Conservation (phyloP, 75 land plant genomes). For the Chamaecyparis obtusa region DNA sequence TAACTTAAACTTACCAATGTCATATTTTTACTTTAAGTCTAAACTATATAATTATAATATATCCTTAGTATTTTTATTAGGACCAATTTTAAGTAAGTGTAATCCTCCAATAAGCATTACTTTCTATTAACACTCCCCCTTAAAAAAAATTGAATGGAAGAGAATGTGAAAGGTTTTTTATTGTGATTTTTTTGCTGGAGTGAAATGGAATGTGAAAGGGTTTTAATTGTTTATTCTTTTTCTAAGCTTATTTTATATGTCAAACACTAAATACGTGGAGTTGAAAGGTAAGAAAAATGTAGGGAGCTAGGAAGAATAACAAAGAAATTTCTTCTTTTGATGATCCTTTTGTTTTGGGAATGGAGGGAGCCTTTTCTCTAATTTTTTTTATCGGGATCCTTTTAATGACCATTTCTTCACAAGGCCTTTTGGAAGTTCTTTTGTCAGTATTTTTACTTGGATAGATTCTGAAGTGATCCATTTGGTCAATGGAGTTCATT, state of each 20-base stretch:
- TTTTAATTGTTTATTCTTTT: too few species aligned
- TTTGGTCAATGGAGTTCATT: background rate
- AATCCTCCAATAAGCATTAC: too few species aligned
- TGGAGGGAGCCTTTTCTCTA: constrained; percentile 28
- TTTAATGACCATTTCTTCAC: constrained; percentile 81
- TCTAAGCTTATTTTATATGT: background rate
- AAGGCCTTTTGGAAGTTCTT: constrained; percentile 59
- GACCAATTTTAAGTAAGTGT: too few species aligned
- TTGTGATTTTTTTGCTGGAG: too few species aligned
- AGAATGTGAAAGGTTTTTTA: too few species aligned
- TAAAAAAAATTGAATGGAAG: too few species aligned
- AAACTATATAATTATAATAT: too few species aligned
- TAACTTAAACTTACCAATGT: too few species aligned
- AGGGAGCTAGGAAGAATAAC: constrained; percentile 20
- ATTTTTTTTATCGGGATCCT: constrained; percentile 59
- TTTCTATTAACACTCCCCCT: too few species aligned
- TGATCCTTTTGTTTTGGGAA: constrained; percentile 26
- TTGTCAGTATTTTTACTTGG: constrained; percentile 32
- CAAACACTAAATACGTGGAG: background rate
- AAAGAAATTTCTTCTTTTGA: constrained; percentile 10
- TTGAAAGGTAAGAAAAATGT: constrained; percentile 24
- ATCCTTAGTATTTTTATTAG: too few species aligned
- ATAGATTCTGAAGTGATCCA: constrained; percentile 14
- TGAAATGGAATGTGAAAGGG: too few species aligned
- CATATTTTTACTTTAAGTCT: too few species aligned